Evolutionary conservation across 768 basidiomycete species (phyloP).

Genomic region (Lactarius sanguifluus): DNA sequence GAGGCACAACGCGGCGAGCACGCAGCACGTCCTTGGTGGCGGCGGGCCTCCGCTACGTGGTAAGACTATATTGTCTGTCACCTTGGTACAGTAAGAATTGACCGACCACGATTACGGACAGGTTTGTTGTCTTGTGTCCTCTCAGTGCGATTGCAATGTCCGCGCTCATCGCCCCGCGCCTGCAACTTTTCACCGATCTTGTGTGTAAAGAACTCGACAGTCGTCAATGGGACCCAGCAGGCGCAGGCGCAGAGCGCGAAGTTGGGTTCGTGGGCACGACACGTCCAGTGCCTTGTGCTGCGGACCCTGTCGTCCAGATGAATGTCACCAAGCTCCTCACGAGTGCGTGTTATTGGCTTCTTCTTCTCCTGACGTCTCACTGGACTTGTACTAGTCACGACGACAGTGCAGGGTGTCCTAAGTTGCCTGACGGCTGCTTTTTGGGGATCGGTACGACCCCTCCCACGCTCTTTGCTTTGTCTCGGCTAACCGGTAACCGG

Average conservation of each 20-base stretch:
- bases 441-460: conserved; percentile 73
- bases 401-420: conserved; percentile 66
- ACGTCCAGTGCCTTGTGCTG: conserved; percentile 46
- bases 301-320: conserved; percentile 74
- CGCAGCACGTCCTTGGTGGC: conserved; percentile 65
- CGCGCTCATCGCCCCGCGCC: conserved; percentile 63
- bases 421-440: conserved; percentile 78
- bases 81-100: neutral
- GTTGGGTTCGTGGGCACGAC: neutral
- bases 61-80: conserved; percentile 39
- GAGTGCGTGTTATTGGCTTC: conserved; percentile 42
- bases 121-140: conserved; percentile 58
- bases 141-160: conserved; percentile 55
- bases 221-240: conserved; percentile 3
- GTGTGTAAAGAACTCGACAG: conserved; percentile 52
- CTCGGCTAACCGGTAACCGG: neutral
- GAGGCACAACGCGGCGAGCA: conserved; percentile 30
- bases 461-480: neutral
- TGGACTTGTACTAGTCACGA: conserved; percentile 48
- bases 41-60: conserved; percentile 71
- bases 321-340: conserved; percentile 64
- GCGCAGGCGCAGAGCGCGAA: neutral
- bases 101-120: conserved; percentile 34
- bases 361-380: neutral
- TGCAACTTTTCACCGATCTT: conserved; percentile 73